Evolutionary conservation across 805 yeast genomes (phyloP), one percentile per base, ranked within the genome.

Genomic region (Ogataea wickerhamii): DNA sequence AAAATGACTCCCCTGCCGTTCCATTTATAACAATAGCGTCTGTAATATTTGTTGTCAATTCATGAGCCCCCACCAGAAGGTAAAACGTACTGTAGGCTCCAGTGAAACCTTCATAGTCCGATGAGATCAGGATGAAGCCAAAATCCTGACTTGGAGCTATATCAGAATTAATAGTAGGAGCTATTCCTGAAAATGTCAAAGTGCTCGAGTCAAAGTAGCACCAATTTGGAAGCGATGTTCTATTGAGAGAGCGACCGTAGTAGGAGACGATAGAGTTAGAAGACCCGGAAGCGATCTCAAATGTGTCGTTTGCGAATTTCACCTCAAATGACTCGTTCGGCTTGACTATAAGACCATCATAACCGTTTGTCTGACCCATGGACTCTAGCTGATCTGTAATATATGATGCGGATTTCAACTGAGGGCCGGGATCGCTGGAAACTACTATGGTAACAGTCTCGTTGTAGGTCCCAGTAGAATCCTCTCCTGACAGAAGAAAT

Each of bases 211-310:
- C 80, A 56, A 91, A 93, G 37, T 64, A 61, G 36, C 87, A 67
- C 98, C 98, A 93, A 55, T 78, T 82, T 26, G 98, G 98, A 39
- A 93, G 69, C 3, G 98, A 91, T 1, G 95, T 75, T 56, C 89
- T 76, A 58, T 86, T 87, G 11, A 70, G 63, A n/a, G 89, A 78
- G 46, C 83, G 74, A 16, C 96, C 96, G 55, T 86, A 84, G 63
- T 83, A 87, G 6, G 81, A 80, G 13, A 73, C 68, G 22, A 83
- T 75, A 2, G 67, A 54, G 38, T 74, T 63, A 20, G 67, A 62
- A 3, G 80, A 72, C 31, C 65, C 63, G 4, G 61, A 49, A 12
- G 62, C 37, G 44, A 70, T 54, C 8, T 67, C 59, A 56, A 89
- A 93, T 6, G 84, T 75, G 39, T 73, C 67, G 17, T 64, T 55